A percentile compares a stretch with the other conserved stretches of the same genome.
Evolutionary conservation across 495 filamentous ascomycete species (phyloP).

Genomic region (Rhypophila decipiens): DNA sequence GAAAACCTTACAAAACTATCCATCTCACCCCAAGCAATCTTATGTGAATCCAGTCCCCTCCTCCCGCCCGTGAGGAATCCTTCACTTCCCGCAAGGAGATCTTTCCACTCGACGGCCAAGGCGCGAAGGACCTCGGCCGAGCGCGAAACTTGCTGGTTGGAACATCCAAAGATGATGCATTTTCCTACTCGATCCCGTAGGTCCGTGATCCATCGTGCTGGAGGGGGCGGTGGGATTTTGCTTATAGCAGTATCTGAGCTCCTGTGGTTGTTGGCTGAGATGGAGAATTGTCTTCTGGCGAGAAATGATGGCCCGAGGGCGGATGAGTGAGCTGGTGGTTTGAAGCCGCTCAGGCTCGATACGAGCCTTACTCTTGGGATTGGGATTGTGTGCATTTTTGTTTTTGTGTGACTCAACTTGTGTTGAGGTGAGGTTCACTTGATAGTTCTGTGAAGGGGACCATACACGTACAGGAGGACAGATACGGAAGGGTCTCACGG

Average conservation of each 20-base stretch:
- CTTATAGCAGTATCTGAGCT: background rate
- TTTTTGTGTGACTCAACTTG: too few species aligned
- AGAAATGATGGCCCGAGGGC: too few species aligned
- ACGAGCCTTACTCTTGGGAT: too few species aligned
- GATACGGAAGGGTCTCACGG: too few species aligned
- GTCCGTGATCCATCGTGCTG: slow-evolving; percentile 67
- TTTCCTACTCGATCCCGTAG: slow-evolving; percentile 69
- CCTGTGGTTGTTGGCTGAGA: background rate
- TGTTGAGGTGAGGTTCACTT: too few species aligned
- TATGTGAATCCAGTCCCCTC: slow-evolving; percentile 62
- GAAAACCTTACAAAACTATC: slow-evolving; percentile 41
- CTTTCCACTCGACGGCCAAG: slow-evolving; percentile 69
- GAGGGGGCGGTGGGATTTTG: slow-evolving; percentile 19
- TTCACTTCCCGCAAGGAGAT: slow-evolving; percentile 68
- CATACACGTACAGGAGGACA: too few species aligned
- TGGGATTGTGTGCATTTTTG: too few species aligned
- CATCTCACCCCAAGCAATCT: slow-evolving; percentile 90
- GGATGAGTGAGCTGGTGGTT: too few species aligned
- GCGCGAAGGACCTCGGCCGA: slow-evolving; percentile 56
- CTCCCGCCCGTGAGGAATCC: slow-evolving; percentile 68
- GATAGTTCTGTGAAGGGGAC: too few species aligned
- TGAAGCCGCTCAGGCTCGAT: too few species aligned
- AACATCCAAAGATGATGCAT: slow-evolving; percentile 76
- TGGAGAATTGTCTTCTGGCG: background rate
- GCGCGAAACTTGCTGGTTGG: slow-evolving; percentile 48